Base-by-base conservation (phyloP, 2,329 filamentous ascomycete genomes). In the Stemphylium beticola region DNA sequence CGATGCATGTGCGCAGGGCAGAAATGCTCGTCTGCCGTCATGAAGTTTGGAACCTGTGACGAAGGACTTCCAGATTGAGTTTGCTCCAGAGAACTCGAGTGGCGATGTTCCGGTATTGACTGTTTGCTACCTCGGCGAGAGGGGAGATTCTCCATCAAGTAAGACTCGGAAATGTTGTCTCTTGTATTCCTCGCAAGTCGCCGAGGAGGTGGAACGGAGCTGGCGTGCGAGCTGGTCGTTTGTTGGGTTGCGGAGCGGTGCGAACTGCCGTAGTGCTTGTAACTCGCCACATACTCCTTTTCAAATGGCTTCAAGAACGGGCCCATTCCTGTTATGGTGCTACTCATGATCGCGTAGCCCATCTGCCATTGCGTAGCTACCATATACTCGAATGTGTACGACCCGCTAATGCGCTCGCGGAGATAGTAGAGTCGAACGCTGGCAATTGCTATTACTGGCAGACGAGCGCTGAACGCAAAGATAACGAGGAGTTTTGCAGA, bases 281-380 rank as follows among this genome's bases (percentile, higher is more conserved):
- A 65, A 37, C 60, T 64, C 6, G 58, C 58, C 42, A 57, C 62
- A 34, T 59, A 60, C 18, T 67, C 66, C 12, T 63, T 63, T 41
- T 64, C 65, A 46, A 73, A 74, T 6, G 71, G 72, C n/a, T 68
- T 63, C 15, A 74, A 51, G 36, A 73, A 72, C 7, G 71, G 71
- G 0, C 68, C 71, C 31, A 74, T 60, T 9, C 70, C 68, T 14
- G 66, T 71, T 8, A 74, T 71, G 0, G 68, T 73, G 10, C 60
- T 62, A 2, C 65, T 66, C 55, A 74, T 73, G 29, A 73, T 70
- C 3, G 71, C 71, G 34, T 72, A 74, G n/a, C 68, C 64, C 55
- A 73, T 67, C n/a, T 74, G 68, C 65, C 69, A 74, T 38, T 74
- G 69, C 20, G 67, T 71, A 8, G 65, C 62, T 2, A 74, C 61